These are phyloP conservation scores for Eucalyptus pauciflora DNA, from an alignment of 345 rosid genomes.

Conservation along the genomic window DNA sequence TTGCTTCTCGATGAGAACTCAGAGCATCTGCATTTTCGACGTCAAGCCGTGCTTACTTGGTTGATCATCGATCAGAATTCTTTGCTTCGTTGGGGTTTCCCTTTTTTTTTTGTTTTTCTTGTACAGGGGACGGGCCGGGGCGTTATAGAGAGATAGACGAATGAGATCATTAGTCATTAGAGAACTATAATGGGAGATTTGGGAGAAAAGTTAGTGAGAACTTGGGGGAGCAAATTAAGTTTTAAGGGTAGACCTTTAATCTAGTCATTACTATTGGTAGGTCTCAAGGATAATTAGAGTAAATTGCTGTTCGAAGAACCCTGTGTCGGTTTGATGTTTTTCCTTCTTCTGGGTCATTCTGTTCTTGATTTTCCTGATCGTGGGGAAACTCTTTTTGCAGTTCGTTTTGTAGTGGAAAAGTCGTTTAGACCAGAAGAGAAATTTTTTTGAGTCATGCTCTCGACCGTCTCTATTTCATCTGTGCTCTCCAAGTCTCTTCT, in stretches of 20 bases:
- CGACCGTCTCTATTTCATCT: background rate
- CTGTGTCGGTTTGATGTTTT: background rate
- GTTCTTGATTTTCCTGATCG: background rate
- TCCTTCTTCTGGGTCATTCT: background rate
- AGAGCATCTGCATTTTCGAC: background rate
- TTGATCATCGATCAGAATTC: background rate
- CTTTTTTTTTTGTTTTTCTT: background rate
- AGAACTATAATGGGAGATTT: background rate
- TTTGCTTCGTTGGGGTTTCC: background rate
- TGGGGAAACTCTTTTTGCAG: conserved; percentile 1
- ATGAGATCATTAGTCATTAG: background rate
- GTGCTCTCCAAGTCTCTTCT: background rate
- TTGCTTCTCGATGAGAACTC: background rate
- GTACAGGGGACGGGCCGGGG: background rate
- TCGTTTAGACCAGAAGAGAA: background rate
- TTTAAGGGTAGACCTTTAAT: background rate
- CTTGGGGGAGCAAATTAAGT: background rate
- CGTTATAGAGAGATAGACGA: background rate
- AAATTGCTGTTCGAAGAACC: background rate
- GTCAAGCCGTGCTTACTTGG: background rate
- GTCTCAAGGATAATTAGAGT: background rate
- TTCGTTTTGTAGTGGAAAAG: background rate
- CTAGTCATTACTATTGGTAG: background rate
- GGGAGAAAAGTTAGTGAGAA: background rate
- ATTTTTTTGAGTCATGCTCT: background rate